Evolutionary conservation across 257 asterid genomes (phyloP).

Genomic region (Fraxinus quadrangulata): DNA sequence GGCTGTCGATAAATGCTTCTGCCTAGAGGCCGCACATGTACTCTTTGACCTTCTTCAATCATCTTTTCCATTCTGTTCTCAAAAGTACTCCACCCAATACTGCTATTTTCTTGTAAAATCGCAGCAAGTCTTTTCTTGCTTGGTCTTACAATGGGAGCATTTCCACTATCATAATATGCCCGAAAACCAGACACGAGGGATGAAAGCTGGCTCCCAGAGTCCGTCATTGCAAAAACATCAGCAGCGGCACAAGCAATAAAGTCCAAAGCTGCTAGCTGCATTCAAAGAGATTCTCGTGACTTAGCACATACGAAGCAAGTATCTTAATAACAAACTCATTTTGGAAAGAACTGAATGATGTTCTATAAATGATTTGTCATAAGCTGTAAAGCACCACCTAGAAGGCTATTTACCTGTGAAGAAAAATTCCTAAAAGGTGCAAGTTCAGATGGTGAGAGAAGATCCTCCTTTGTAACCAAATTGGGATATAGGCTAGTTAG

Average conservation of each 20-base stretch:
- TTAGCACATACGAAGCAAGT: not conserved
- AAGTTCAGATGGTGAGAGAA: conserved; percentile 72
- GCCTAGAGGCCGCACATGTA: conserved; percentile 39
- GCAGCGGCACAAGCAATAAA: conserved; percentile 82
- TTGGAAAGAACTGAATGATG: no score
- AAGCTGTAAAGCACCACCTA: not conserved
- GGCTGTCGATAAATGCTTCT: conserved; percentile 78
- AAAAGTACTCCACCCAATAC: conserved; percentile 61
- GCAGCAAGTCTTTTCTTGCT: conserved; percentile 83
- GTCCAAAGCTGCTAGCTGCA: conserved; percentile 97
- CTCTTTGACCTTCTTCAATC: conserved; percentile 83
- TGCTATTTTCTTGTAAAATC: conserved; percentile 59
- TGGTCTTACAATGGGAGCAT: conserved; percentile 79
- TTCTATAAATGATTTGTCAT: not conserved
- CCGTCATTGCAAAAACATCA: conserved; percentile 88
- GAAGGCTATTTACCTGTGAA: conserved; percentile 62
- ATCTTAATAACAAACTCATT: not conserved
- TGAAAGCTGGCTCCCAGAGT: conserved; percentile 92
- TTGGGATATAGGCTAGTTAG: conserved; percentile 68
- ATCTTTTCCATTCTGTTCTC: conserved; percentile 66
- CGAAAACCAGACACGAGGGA: conserved; percentile 87
- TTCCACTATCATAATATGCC: conserved; percentile 75
- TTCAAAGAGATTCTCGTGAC: not conserved
- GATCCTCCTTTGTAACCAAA: conserved; percentile 78
- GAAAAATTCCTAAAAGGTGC: conserved; percentile 80